phyloP scores from a whole-genome alignment of 176 grass and related monocot species.

The Metroxylon sagu region DNA sequence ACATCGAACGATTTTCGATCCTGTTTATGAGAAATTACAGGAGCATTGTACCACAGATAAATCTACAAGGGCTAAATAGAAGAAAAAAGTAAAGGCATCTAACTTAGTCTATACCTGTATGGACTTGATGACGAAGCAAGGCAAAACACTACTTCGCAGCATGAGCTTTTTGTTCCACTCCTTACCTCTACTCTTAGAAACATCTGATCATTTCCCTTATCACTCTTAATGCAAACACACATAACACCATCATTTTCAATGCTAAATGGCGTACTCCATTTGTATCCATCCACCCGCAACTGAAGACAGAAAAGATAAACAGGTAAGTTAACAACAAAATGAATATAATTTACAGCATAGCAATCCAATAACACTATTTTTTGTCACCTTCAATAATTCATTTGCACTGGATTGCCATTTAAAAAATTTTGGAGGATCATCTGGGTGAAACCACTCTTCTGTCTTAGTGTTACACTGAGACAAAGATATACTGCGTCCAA shows the following conservation, averaged over 20 bases:
- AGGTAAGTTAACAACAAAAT: neutral
- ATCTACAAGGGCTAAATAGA: neutral
- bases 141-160: constrained; percentile 79
- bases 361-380: neutral
- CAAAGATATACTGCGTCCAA: constrained; percentile 49
- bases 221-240: constrained; percentile 65
- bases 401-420: constrained; percentile 72
- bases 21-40: constrained; percentile 19
- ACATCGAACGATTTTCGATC: constrained; percentile 97
- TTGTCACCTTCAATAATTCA: constrained; percentile 74
- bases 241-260: constrained; percentile 80
- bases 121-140: constrained; percentile 69
- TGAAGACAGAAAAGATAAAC: constrained; percentile 27
- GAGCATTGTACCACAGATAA: constrained; percentile 10
- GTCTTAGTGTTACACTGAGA: constrained; percentile 57
- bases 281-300: constrained; percentile 76
- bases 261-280: constrained; percentile 89
- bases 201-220: constrained; percentile 50
- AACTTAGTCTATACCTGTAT: constrained; percentile 48
- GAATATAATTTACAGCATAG: neutral
- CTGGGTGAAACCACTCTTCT: constrained; percentile 56
- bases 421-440: constrained; percentile 67
- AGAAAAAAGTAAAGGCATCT: constrained; percentile 9
- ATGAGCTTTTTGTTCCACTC: constrained; percentile 79
- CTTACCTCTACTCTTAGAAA: constrained; percentile 76